Evolutionary conservation across 192 early-diverging fungal species (phyloP).

Genomic region (Coemansia sp.): DNA sequence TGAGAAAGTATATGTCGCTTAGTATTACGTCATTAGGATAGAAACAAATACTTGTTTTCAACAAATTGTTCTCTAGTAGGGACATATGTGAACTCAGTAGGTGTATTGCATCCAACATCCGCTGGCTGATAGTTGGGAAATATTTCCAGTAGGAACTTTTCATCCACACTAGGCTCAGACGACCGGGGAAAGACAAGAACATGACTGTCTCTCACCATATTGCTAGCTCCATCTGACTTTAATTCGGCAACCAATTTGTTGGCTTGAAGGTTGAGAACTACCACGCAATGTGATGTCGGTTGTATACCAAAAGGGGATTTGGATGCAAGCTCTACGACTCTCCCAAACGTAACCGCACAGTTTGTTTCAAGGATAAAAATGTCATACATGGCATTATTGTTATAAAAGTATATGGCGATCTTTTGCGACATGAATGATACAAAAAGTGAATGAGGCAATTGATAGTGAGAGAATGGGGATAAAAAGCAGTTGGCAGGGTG

Average conservation of each 20-base stretch:
- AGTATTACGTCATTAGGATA: too few species aligned
- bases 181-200: neutral
- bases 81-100: too few species aligned
- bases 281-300: neutral
- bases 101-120: too few species aligned
- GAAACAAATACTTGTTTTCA: too few species aligned
- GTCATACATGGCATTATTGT: neutral
- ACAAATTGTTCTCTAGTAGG: too few species aligned
- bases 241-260: neutral
- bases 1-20: too few species aligned
- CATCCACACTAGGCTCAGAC: too few species aligned
- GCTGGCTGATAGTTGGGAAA: too few species aligned
- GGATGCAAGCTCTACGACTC: neutral
- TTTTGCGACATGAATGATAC: neutral
- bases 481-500: neutral
- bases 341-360: neutral
- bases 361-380: neutral
- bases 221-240: too few species aligned
- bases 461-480: neutral
- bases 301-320: neutral
- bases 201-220: neutral
- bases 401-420: neutral
- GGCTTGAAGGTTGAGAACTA: neutral
- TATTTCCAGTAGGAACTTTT: too few species aligned
- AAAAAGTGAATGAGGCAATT: neutral